These are phyloP conservation scores for Mucor racemosus DNA, from an alignment of 371 early-diverging fungal genomes.

Conservation along the genomic window DNA sequence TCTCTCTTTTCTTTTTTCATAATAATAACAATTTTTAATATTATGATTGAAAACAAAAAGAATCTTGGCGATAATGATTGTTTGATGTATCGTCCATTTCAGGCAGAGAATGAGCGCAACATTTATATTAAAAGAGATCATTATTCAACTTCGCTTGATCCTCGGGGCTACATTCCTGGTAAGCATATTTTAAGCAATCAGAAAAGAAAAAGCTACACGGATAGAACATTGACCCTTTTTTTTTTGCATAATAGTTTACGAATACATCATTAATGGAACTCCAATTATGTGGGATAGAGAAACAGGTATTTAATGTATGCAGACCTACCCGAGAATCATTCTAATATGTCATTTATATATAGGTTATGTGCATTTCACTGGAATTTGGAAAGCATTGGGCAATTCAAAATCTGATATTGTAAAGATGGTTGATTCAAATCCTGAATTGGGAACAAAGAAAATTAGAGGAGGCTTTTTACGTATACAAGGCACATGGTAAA, in stretches of 20 bases:
- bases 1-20: not conserved
- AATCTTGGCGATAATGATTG: constrained; percentile 13
- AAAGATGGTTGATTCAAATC: constrained; percentile 70
- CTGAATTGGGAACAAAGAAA: constrained; percentile 64
- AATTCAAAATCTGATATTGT: constrained; percentile 73
- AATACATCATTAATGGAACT: constrained; percentile 63
- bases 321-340: not conserved
- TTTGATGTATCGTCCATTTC: constrained; percentile 17
- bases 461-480: constrained; percentile 73
- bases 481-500: constrained; percentile 74
- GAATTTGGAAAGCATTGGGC: constrained; percentile 75
- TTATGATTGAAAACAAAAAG: constrained; percentile 9
- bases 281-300: constrained; percentile 81
- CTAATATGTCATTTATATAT: not conserved
- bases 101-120: not conserved
- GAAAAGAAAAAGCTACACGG: no score
- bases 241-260: constrained; percentile 52
- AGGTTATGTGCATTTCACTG: constrained; percentile 75
- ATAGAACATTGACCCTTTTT: no score
- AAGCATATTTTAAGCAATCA: constrained; percentile 10
- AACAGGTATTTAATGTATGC: constrained; percentile 37
- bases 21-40: not conserved
- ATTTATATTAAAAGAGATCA: constrained; percentile 14
- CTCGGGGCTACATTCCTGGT: constrained; percentile 74
- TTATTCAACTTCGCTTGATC: constrained; percentile 70